Conservation (phyloP, 768 basidiomycete genomes). For the Podaxis sp. region DNA sequence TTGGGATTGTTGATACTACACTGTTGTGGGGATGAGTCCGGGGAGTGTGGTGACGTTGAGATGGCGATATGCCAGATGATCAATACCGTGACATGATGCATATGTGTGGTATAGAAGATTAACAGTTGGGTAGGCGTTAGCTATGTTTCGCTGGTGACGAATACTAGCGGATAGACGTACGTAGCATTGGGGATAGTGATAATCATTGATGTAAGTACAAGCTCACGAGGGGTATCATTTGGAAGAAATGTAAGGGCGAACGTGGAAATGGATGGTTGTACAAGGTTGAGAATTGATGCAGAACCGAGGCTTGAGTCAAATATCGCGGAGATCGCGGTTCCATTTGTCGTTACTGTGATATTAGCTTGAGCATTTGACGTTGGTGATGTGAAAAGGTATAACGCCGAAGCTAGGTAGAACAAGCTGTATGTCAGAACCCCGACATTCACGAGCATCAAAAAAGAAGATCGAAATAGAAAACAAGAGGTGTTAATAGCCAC, state of each 20-base stretch:
- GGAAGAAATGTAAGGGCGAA: slow-evolving; percentile 34
- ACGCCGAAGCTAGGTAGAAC: slow-evolving; percentile 3
- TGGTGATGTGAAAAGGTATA: slow-evolving; percentile 23
- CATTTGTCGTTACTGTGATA: slow-evolving; percentile 46
- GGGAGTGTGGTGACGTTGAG: too few relatives aligned
- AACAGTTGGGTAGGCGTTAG: background rate
- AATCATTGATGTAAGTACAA: slow-evolving; percentile 6
- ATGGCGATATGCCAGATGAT: background rate
- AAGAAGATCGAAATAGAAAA: background rate
- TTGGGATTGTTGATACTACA: slow-evolving; percentile 5
- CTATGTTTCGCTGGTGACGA: background rate
- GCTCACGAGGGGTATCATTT: slow-evolving; percentile 14
- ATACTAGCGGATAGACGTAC: slow-evolving; percentile 1
- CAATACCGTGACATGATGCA: background rate
- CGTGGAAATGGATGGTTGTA: slow-evolving; percentile 37
- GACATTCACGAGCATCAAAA: background rate
- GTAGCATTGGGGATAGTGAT: slow-evolving; percentile 5
- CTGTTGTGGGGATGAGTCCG: background rate
- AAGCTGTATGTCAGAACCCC: background rate
- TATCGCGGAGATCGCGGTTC: slow-evolving; percentile 27
- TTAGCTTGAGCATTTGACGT: slow-evolving; percentile 53
- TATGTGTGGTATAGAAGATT: background rate
- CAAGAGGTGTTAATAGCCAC: background rate
- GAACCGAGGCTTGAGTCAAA: slow-evolving; percentile 43
- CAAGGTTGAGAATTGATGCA: slow-evolving; percentile 39